Conservation (phyloP, 139 green algal genomes). For the Yamagishiella unicocca region DNA sequence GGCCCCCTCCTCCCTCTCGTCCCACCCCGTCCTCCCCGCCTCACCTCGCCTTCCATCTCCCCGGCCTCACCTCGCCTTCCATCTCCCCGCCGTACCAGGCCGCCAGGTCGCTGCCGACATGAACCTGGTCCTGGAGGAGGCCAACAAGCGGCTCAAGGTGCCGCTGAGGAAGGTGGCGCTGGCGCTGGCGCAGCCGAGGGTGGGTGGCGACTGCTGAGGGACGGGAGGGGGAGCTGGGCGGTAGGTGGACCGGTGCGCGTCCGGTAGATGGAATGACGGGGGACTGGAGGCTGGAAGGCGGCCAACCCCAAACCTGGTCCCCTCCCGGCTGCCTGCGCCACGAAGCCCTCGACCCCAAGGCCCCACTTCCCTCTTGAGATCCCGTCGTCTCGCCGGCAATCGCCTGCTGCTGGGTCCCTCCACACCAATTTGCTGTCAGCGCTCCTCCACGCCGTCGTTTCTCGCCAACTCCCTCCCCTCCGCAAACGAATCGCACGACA, state of each 20-base stretch:
- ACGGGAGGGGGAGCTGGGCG: not conserved
- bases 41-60: not conserved
- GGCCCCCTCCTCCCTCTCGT: not conserved
- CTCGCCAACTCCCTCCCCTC: not conserved
- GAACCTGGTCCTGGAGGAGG: constrained; percentile 68
- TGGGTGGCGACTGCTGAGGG: not conserved
- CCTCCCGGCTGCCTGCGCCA: too few relatives aligned
- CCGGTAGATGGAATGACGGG: too few relatives aligned
- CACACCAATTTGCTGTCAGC: too few relatives aligned
- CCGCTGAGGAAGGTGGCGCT: constrained; percentile 46
- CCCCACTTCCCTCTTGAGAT: too few relatives aligned
- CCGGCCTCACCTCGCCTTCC: not conserved
- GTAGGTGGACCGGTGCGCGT: not conserved
- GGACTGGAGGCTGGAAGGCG: too few relatives aligned
- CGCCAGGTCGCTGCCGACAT: constrained; percentile 55
- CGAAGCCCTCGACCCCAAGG: too few relatives aligned
- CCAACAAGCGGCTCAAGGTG: constrained; percentile 69
- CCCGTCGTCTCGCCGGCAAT: too few relatives aligned
- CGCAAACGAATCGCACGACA: not conserved
- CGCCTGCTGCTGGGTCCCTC: too few relatives aligned
- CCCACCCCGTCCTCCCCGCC: not conserved
- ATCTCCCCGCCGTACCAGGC: constrained; percentile 8
- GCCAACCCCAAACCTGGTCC: too few relatives aligned
- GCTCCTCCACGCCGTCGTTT: too few relatives aligned
- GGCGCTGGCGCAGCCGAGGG: constrained; percentile 3